Evolutionary conservation across 306 rosid genomes (phyloP), one percentile per base, ranked within the genome.

Genomic region (Rubus idaeus): DNA sequence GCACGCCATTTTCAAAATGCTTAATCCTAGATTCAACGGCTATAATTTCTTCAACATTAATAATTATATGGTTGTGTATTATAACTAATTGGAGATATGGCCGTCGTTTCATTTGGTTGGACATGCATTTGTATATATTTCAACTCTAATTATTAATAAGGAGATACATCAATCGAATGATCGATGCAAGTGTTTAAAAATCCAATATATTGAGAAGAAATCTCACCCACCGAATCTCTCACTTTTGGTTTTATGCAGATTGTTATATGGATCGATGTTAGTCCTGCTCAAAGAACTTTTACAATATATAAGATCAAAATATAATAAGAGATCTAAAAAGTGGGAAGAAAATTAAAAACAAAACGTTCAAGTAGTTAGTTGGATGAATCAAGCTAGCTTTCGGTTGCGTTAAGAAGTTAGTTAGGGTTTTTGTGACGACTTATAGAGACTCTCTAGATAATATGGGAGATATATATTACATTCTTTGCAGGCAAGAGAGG

Each of bases 161-260:
- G 21, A 18, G 13, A 37, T 35, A 1, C 49, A 40, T n/a, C 64
- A 1, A 11, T 12, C 17, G 26, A 53, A 68, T 30, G 73, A 73
- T 8, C 63, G 5, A 49, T 11, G 40, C 20, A 72, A 40, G 76
- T 16, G 44, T n/a, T 12, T 11, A 21, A 26, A 58, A 64, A 67
- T 78, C 70, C n/a, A 13, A n/a, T n/a, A n/a, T n/a, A 10, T 21
- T 65, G 86, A 83, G 73, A 69, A 11, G 86, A 83, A 50, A 62
- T 37, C 50, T 52, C 47, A 78, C 55, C 83, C 26, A 75, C 77
- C 80, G 77, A 55, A 78, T 73, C 74, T 73, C 14, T 21, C 52
- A 10, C 3, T 21, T 73, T 73, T 47, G 77, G 66, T 41, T 56
- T 40, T 55, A n/a, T n/a, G 35, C 13, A n/a, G 20, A 40, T 53